Base-by-base conservation (phyloP, 495 filamentous ascomycete species). In the Niebla homalea region DNA sequence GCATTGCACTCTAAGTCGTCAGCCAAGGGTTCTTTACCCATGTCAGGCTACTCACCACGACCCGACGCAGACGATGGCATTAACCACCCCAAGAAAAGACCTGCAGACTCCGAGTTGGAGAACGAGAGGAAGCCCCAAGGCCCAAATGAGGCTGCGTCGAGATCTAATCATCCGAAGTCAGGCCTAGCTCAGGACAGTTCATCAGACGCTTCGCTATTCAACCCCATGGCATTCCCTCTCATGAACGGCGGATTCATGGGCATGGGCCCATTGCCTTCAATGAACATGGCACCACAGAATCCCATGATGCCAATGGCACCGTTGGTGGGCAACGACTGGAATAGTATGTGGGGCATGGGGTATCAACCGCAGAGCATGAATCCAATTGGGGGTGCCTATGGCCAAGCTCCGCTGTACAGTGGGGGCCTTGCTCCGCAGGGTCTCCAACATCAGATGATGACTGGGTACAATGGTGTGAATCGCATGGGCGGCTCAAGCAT, bases 81-180 rank as follows among this genome's bases (percentile, higher is more conserved):
- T 6, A 21, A 22, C 44, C 20, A 19, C 36, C 39, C 43, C 18
- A n/a, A 51, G 49, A 23, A 58, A 60, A 80, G 92, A 15, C 74
- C 83, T 11, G 88, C 88, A 35, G 85, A 94, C 39, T 83, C 87
- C 38, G 67, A 80, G 2, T 66, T 82, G 21, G 70, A 74, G 40
- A 83, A 81, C 57, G 71, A 77, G 32, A 81, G 79, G 59, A 76
- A 77, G 46, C 75, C 80, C 32, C 78, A 80, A 43, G 73, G 66
- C 16, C 56, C 52, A 21, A 48, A 41, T 16, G 51, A 51, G 18
- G 47, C 49, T 5, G n/a, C 57, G n/a, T 55, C 45, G 20, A 56
- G 51, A n/a, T 57, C 48, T 22, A 58, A 57, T n/a, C 41, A 43
- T 19, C 41, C 53, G 35, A 73, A 68, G 55, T 57, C 53, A 18